Evolutionary conservation across 345 rosid genomes (phyloP).

Genomic region (Eucalyptus viminalis): DNA sequence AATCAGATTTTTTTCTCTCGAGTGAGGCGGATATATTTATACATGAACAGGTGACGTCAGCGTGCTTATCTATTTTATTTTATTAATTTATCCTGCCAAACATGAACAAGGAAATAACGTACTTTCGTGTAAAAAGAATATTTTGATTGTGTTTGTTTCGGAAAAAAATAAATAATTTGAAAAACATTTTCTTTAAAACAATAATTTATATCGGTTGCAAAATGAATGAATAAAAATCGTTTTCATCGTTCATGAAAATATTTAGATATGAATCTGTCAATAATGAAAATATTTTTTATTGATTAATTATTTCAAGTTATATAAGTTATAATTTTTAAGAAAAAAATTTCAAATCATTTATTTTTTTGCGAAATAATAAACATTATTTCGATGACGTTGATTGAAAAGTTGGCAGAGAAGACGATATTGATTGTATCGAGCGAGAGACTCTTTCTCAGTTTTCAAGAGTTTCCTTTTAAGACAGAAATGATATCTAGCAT

Average conservation of each 20-base stretch:
- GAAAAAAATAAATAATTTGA: not conserved
- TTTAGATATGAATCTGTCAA: too few species aligned
- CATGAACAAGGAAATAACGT: not conserved
- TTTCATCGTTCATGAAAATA: too few species aligned
- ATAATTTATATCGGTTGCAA: rapidly evolving
- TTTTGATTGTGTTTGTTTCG: too few species aligned
- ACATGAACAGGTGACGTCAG: not conserved
- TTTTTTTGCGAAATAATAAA: too few species aligned
- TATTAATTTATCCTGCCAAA: not conserved
- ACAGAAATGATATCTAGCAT: not conserved
- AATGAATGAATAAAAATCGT: rapidly evolving
- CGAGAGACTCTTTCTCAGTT: not conserved
- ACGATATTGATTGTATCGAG: not conserved
- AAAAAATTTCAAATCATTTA: too few species aligned
- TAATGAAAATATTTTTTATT: not conserved
- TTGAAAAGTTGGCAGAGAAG: too few species aligned
- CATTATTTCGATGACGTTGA: rapidly evolving
- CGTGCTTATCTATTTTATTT: not conserved
- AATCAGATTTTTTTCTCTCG: too few species aligned
- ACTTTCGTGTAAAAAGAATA: too few species aligned
- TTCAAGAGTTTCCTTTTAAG: not conserved
- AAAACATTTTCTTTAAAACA: not conserved
- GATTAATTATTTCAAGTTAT: not conserved
- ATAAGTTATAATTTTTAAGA: not conserved
- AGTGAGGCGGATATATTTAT: not conserved